Evolutionary conservation across 2,329 filamentous ascomycete species (phyloP).

Genomic region (Simplicillium aogashimaense): DNA sequence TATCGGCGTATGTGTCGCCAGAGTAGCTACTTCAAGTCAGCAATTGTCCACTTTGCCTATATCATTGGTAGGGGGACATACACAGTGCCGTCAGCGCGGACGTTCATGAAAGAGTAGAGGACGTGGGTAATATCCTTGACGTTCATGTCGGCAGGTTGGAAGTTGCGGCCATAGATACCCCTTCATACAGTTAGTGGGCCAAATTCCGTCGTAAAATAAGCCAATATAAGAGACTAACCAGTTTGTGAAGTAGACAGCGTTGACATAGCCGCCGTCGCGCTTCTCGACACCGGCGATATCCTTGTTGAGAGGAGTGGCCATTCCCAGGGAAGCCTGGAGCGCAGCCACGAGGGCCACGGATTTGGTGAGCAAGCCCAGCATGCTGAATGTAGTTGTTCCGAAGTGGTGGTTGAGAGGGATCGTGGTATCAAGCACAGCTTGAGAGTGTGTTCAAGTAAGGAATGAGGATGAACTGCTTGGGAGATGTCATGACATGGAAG

Average conservation of each 20-base stretch:
- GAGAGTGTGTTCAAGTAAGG: neutral
- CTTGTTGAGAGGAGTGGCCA: slow-evolving; percentile 11
- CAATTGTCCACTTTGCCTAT: too few relatives aligned
- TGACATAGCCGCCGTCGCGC: slow-evolving; percentile 15
- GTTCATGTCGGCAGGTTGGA: slow-evolving; percentile 59
- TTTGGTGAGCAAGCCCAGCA: slow-evolving; percentile 15
- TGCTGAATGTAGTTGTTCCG: slow-evolving; percentile 6
- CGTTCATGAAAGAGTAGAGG: slow-evolving; percentile 38
- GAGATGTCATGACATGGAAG: neutral
- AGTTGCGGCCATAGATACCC: slow-evolving; percentile 59
- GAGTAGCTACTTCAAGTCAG: too few relatives aligned
- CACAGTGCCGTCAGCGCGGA: slow-evolving; percentile 10
- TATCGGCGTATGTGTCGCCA: slow-evolving; percentile 59
- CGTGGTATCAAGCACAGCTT: neutral
- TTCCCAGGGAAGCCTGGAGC: slow-evolving; percentile 12
- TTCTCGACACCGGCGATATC: slow-evolving; percentile 9
- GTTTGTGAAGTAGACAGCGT: slow-evolving; percentile 37
- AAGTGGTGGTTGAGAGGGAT: neutral
- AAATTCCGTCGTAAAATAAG: neutral
- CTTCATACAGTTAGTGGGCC: slow-evolving; percentile 11
- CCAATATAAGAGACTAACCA: slow-evolving; percentile 23
- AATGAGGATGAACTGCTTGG: neutral
- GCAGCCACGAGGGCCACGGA: slow-evolving; percentile 16
- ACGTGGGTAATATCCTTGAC: slow-evolving; percentile 61
- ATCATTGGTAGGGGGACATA: too few relatives aligned